These are phyloP conservation scores for Paragyromitra xinjiangensis DNA, from an alignment of 495 filamentous ascomycete species.

Conservation along the genomic window DNA sequence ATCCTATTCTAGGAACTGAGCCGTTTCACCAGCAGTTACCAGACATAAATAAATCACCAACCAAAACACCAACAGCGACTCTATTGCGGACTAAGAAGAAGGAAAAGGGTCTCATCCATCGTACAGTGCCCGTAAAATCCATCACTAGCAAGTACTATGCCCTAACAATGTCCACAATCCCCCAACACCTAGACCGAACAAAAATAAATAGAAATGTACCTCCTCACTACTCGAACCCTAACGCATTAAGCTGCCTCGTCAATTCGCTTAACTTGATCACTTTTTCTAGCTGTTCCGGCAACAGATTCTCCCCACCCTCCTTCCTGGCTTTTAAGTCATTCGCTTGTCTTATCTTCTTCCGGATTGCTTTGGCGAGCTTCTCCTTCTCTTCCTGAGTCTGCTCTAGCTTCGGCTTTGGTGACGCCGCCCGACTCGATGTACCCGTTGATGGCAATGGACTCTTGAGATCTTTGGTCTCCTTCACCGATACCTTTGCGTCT, in stretches of 20 bases:
- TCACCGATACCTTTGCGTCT: slow-evolving; percentile 37
- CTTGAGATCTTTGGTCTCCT: slow-evolving; percentile 54
- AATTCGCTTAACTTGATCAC: slow-evolving; percentile 96
- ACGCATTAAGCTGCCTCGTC: slow-evolving; percentile 81
- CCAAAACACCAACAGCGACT: slow-evolving; percentile 29
- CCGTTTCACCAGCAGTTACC: background rate
- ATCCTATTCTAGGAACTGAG: slow-evolving; percentile 16
- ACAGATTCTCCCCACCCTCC: slow-evolving; percentile 78
- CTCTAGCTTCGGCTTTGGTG: slow-evolving; percentile 52
- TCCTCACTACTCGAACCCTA: slow-evolving; percentile 76
- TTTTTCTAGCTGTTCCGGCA: slow-evolving; percentile 97
- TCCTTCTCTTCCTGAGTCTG: slow-evolving; percentile 82
- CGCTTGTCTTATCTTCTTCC: slow-evolving; percentile 94
- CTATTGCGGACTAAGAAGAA: slow-evolving; percentile 36
- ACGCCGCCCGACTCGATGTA: slow-evolving; percentile 33
- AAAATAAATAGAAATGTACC: background rate
- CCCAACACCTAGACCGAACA: background rate
- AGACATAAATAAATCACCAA: slow-evolving; percentile 20
- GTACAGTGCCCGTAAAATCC: slow-evolving; percentile 29
- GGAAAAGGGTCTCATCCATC: slow-evolving; percentile 36
- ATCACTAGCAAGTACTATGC: slow-evolving; percentile 32
- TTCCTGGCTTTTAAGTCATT: slow-evolving; percentile 91
- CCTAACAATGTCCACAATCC: slow-evolving; percentile 35
- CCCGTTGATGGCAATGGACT: slow-evolving; percentile 42
- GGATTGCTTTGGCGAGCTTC: slow-evolving; percentile 91